Conservation (phyloP, 768 basidiomycete genomes). For the Sarcomyxa edulis region DNA sequence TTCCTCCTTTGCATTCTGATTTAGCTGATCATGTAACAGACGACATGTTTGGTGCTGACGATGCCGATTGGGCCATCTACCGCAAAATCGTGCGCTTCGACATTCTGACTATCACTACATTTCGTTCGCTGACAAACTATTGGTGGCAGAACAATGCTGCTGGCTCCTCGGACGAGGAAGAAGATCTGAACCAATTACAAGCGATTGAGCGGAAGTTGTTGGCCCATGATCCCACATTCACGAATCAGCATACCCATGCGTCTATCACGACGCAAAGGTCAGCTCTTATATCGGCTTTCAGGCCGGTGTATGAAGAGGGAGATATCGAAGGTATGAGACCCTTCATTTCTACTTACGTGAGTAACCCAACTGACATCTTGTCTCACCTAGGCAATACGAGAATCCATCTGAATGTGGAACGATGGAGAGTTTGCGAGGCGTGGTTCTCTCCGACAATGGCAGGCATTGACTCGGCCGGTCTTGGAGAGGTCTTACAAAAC, state of each 20-base stretch:
- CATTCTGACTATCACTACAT: neutral
- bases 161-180: slow-evolving; percentile 84
- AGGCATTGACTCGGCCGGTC: slow-evolving; percentile 89
- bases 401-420: slow-evolving; percentile 86
- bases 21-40: slow-evolving; percentile 39
- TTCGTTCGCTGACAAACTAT: neutral
- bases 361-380: neutral
- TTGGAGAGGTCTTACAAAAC: slow-evolving; percentile 88
- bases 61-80: slow-evolving; percentile 97
- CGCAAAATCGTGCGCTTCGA: slow-evolving; percentile 88
- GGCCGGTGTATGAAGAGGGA: slow-evolving; percentile 72
- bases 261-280: slow-evolving; percentile 73
- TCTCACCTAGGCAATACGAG: slow-evolving; percentile 50
- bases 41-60: slow-evolving; percentile 90
- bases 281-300: slow-evolving; percentile 82
- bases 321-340: slow-evolving; percentile 50
- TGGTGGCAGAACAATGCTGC: slow-evolving; percentile 56
- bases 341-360: neutral
- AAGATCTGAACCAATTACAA: slow-evolving; percentile 71
- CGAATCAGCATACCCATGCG: slow-evolving; percentile 73
- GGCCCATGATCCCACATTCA: slow-evolving; percentile 81
- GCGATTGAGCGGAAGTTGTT: slow-evolving; percentile 78
- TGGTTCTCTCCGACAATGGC: slow-evolving; percentile 93
- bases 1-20: neutral
- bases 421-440: slow-evolving; percentile 87